A percentile compares a stretch with the other conserved stretches of the same genome.
Conservation (phyloP, 495 filamentous ascomycete species). For the Penicillium salamii region DNA sequence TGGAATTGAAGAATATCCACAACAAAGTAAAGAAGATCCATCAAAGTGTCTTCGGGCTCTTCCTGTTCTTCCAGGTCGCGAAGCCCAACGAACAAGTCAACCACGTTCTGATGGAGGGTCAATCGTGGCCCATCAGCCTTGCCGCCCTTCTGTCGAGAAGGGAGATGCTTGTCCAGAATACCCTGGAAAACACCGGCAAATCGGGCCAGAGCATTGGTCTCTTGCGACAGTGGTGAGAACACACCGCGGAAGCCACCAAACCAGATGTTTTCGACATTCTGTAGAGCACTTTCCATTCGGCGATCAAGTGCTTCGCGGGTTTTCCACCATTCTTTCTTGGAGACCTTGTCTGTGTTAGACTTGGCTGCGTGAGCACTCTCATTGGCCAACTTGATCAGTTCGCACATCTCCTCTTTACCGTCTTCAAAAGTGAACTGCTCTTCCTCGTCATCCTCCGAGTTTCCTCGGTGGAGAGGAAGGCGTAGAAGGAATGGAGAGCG, state of each 20-base stretch:
- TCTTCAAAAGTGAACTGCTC: conserved; percentile 80
- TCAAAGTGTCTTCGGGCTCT: conserved; percentile 81
- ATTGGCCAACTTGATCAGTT: conserved; percentile 78
- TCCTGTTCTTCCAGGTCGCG: conserved; percentile 65
- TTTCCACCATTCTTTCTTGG: conserved; percentile 84
- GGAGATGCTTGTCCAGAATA: conserved; percentile 84
- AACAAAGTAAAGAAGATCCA: conserved; percentile 91
- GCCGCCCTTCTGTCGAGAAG: conserved; percentile 71
- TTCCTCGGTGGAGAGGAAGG: conserved; percentile 77
- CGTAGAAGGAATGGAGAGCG: conserved; percentile 79
- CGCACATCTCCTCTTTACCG: conserved; percentile 71
- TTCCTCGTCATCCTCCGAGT: conserved; percentile 76
- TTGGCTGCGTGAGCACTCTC: conserved; percentile 73
- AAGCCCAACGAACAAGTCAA: conserved; percentile 85
- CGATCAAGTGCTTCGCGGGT: conserved; percentile 75
- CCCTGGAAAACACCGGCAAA: conserved; percentile 75
- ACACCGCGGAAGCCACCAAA: conserved; percentile 90
- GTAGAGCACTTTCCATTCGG: conserved; percentile 71
- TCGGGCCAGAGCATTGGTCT: conserved; percentile 58
- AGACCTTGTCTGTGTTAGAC: conserved; percentile 54
- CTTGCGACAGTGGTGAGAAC: conserved; percentile 68
- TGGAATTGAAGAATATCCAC: conserved; percentile 96
- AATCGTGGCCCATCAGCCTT: conserved; percentile 49
- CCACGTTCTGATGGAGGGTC: conserved; percentile 69
- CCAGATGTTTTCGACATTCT: conserved; percentile 89